These are phyloP conservation scores for Ogataea allantospora DNA, from an alignment of 805 yeast species.

Conservation along the genomic window DNA sequence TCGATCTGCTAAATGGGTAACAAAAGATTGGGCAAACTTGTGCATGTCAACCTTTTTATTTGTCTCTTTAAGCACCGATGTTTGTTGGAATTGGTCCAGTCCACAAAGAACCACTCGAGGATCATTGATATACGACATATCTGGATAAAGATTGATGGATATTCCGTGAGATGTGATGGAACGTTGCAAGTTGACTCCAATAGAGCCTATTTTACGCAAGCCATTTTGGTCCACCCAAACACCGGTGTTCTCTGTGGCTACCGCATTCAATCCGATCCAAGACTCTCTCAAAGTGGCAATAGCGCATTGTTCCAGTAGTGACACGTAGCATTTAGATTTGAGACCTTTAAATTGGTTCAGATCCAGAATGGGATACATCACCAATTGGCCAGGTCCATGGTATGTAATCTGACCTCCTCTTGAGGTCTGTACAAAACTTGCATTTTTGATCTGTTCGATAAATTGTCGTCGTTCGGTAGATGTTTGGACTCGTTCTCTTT, in stretches of 20 bases:
- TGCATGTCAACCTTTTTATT: conserved; percentile 12
- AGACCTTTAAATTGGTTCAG: conserved; percentile 54
- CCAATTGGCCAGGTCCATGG: conserved; percentile 95
- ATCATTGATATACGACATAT: conserved; percentile 64
- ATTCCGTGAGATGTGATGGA: conserved; percentile 88
- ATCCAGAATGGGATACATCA: conserved; percentile 77
- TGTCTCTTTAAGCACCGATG: conserved; percentile 42
- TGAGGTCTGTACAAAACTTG: conserved; percentile 70
- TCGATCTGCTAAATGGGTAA: conserved; percentile 40
- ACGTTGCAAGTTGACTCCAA: conserved; percentile 85
- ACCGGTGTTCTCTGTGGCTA: conserved; percentile 73
- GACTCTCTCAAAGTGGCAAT: conserved; percentile 21
- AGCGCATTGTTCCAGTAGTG: conserved; percentile 44
- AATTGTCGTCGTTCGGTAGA: conserved; percentile 23
- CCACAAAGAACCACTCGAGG: conserved; percentile 80
- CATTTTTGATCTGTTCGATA: conserved; percentile 38
- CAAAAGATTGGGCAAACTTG: conserved; percentile 44
- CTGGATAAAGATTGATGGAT: conserved; percentile 75
- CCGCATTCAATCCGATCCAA: conserved; percentile 40
- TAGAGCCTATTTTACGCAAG: conserved; percentile 71
- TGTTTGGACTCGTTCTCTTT: conserved; percentile 63
- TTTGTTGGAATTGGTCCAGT: conserved; percentile 57
- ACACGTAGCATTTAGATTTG: conserved; percentile 51
- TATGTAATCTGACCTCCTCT: conserved; percentile 97
- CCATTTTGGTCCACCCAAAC: conserved; percentile 62